Percentiles rank a stretch among this genome's conserved stretches.
These are phyloP conservation scores for Trametes cinnabarina DNA, from an alignment of 768 basidiomycete genomes.

Conservation along the genomic window DNA sequence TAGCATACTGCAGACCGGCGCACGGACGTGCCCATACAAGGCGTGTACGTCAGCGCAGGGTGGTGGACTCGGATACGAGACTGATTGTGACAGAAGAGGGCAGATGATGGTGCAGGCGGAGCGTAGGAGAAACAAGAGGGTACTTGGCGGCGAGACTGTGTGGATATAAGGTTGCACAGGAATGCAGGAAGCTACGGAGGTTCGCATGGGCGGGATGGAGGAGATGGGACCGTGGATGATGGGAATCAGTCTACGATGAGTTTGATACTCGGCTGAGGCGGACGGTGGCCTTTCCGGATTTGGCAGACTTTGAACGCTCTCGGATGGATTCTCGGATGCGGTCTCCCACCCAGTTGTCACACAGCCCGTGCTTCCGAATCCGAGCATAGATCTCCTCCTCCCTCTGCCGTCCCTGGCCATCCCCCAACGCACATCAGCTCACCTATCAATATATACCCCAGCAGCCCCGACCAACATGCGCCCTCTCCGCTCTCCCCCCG, in stretches of 20 bases:
- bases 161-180: constrained; percentile 2
- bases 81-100: background rate
- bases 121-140: background rate
- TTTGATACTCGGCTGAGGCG: constrained; percentile 15
- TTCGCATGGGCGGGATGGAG: background rate
- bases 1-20: background rate
- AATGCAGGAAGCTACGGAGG: background rate
- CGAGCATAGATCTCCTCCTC: no score
- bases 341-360: constrained; percentile 2
- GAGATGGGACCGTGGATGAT: background rate
- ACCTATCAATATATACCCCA: background rate
- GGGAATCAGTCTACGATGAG: constrained; percentile 1
- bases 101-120: background rate
- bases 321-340: constrained; percentile 18
- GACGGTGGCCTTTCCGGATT: constrained; percentile 1
- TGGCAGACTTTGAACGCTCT: constrained; percentile 16
- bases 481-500: background rate
- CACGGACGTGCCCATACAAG: background rate
- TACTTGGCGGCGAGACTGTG: background rate
- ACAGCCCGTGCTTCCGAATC: no score
- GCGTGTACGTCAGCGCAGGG: background rate
- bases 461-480: constrained; percentile 1
- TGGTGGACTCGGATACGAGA: background rate
- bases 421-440: background rate
- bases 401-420: background rate